A percentile compares a stretch with the other conserved stretches of the same genome.
Conservation (phyloP, 495 filamentous ascomycete species). For the Tetracladium setigerum region DNA sequence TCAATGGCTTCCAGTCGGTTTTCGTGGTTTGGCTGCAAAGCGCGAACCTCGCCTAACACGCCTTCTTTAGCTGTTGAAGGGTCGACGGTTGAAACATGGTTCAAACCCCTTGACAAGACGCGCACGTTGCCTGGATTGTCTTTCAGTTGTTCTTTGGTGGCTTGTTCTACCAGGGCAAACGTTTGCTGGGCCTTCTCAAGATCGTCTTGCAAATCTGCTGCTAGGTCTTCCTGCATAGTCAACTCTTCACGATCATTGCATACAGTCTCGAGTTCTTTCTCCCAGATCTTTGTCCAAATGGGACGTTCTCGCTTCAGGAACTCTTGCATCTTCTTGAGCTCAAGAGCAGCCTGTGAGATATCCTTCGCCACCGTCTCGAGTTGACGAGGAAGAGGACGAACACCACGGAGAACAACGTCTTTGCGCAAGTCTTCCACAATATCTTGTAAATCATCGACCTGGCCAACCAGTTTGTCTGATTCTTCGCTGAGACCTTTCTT, state of each 20-base stretch:
- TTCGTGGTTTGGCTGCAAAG: conserved; percentile 92
- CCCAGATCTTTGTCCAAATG: conserved; percentile 97
- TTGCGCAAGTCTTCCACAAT: conserved; percentile 94
- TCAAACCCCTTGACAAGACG: conserved; percentile 48
- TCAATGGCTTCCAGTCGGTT: conserved; percentile 90
- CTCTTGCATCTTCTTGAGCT: conserved; percentile 93
- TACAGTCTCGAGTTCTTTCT: conserved; percentile 87
- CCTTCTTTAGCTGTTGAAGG: conserved; percentile 78
- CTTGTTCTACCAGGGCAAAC: conserved; percentile 90
- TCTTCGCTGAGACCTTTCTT: conserved; percentile 79
- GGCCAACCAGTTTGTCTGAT: conserved; percentile 77
- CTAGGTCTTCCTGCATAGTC: conserved; percentile 88
- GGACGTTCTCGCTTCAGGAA: conserved; percentile 89
- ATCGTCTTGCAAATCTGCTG: conserved; percentile 86
- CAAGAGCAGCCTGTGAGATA: conserved; percentile 67
- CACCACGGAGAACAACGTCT: conserved; percentile 89
- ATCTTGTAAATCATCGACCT: conserved; percentile 94
- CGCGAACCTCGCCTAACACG: conserved; percentile 87
- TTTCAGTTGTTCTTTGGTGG: conserved; percentile 90
- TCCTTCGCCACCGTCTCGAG: conserved; percentile 84
- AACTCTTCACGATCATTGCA: conserved; percentile 92
- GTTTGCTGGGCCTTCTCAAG: conserved; percentile 89
- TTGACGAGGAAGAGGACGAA: conserved; percentile 85
- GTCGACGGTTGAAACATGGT: conserved; percentile 57
- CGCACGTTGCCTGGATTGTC: conserved; percentile 47